Evolutionary conservation across 305 asterid species (phyloP).

Genomic region (Fraxinus latifolia): DNA sequence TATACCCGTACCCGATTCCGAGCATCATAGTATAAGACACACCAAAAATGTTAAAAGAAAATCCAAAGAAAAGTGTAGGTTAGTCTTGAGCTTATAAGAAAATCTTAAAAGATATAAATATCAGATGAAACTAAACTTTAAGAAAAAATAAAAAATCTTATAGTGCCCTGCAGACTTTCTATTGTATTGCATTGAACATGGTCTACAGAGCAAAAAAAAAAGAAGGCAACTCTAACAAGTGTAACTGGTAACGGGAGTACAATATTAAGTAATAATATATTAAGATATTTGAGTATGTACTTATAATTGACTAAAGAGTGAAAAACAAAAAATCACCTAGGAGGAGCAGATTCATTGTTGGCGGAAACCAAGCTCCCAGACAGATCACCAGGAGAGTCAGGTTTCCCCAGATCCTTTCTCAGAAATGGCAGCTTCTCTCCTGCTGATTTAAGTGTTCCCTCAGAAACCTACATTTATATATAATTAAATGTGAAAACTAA

Average conservation of each 20-base stretch:
- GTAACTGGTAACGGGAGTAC: not conserved
- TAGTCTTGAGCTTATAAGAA: not conserved
- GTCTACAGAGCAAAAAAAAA: not conserved
- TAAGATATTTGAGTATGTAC: not conserved
- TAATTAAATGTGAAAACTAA: conserved; percentile 10
- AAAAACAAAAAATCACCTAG: conserved; percentile 40
- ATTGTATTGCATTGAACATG: not conserved
- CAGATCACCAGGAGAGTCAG: conserved; percentile 36
- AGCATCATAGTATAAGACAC: not conserved
- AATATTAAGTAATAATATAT: not conserved
- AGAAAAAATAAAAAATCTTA: too few relatives aligned
- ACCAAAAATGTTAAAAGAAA: not conserved
- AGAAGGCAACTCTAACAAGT: not conserved
- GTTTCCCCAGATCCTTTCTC: conserved; percentile 44
- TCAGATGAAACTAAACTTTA: not conserved
- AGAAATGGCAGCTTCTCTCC: conserved; percentile 38
- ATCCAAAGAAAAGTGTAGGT: not conserved
- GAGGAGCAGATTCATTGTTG: conserved; percentile 48
- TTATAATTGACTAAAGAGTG: not conserved
- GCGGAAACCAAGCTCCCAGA: conserved; percentile 34
- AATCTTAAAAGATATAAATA: not conserved
- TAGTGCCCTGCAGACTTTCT: too few relatives aligned
- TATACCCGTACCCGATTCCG: too few relatives aligned
- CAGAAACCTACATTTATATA: conserved; percentile 51
- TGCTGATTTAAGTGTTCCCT: conserved; percentile 39